Evolutionary conservation across 1,284 basidiomycete genomes (phyloP), one percentile per base, ranked within the genome.

Genomic region (Mycena citricolor): DNA sequence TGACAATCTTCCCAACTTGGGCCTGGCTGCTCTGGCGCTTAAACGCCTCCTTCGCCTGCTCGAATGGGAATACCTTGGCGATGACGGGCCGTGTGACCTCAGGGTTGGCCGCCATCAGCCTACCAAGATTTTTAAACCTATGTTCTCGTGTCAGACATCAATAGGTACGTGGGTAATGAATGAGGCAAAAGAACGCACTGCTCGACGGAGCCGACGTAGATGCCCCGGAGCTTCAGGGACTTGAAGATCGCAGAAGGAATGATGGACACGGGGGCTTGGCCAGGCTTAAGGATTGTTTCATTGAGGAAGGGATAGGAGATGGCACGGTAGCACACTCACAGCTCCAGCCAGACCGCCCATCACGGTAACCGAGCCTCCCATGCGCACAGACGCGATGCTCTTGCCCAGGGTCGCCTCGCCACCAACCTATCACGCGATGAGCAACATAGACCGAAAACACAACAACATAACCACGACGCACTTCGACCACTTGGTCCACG

Each of bases 401-500:
- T 34, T 31, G 16, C 26, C 30, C 8, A 57, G 33, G 13, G 55
- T 56, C 4, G 33, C 40, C 5, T 42, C 16, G 8, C 55, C 55
- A 8, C 55, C 55, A 20, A 54, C 49, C 37, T 53, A n/a, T n/a
- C 33, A 81, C 57, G 54, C 79, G 74, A 44, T 83, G 74, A 5
- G n/a, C n/a, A 28, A n/a, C n/a, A n/a, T 28, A 26, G 76, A 74
- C 57, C 82, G 80, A 36, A 83, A 61, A 33, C 81, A 43, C 22
- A n/a, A n/a, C n/a, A n/a, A n/a, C 16, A 49, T 37, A n/a, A n/a
- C n/a, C n/a, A n/a, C n/a, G n/a, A n/a, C n/a, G n/a, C n/a, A 75
- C 65, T 65, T 73, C 80, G 37, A 83, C 61, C 33, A 81, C 57
- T 54, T 79, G 74, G 44, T 83, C 74, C 4, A 77, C 79, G 13